A percentile compares a stretch with the other conserved stretches of the same genome.
These are phyloP conservation scores for Yamadazyma nakazawae DNA, from an alignment of 805 yeast species.

Conservation along the genomic window DNA sequence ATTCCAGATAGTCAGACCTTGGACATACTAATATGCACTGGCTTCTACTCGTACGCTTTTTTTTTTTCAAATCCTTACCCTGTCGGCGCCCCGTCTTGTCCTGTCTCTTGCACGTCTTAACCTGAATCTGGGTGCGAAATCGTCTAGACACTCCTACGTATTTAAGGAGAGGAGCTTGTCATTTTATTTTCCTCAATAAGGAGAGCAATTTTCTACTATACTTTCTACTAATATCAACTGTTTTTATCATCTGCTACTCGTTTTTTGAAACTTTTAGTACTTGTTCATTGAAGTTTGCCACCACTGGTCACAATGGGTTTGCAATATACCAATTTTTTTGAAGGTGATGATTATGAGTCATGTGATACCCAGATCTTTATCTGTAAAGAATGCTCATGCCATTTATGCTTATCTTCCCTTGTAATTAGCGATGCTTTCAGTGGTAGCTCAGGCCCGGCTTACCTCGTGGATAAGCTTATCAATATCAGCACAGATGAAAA, in stretches of 20 bases:
- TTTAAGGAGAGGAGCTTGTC: conserved; percentile 6
- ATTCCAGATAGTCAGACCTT: too few relatives aligned
- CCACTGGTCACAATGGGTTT: conserved; percentile 32
- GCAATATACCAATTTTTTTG: conserved; percentile 38
- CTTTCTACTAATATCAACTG: neutral
- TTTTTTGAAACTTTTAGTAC: too few relatives aligned
- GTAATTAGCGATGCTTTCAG: conserved; percentile 37
- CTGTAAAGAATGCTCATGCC: conserved; percentile 40
- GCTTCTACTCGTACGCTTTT: too few relatives aligned
- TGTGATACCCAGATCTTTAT: conserved; percentile 37
- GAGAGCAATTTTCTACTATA: conserved; percentile 1
- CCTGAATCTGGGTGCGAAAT: neutral
- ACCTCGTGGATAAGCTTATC: conserved; percentile 37
- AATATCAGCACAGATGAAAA: conserved; percentile 26
- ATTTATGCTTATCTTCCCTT: conserved; percentile 35
- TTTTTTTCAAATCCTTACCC: neutral
- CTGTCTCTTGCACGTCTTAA: neutral
- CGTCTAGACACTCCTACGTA: conserved; percentile 5
- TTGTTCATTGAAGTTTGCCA: neutral
- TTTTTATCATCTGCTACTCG: neutral
- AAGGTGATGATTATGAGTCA: conserved; percentile 32
- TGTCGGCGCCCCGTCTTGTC: neutral
- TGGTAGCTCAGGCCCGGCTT: conserved; percentile 42
- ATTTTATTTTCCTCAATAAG: conserved; percentile 2
- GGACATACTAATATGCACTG: too few relatives aligned